Conservation (phyloP, 2,329 filamentous ascomycete species). For the Nigrograna mackinnonii region DNA sequence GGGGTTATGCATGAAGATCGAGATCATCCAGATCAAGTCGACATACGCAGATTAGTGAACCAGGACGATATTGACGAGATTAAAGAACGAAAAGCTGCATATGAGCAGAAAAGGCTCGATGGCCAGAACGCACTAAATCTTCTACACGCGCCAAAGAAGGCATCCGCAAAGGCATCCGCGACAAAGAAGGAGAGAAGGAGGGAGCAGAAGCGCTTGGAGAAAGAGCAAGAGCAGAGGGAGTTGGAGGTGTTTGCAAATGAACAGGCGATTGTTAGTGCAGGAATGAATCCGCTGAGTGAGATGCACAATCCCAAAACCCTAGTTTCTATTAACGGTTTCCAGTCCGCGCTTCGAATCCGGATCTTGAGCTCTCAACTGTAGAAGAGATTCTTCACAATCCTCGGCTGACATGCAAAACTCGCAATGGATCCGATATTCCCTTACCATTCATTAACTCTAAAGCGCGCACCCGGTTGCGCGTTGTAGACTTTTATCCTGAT, state of each 20-base stretch:
- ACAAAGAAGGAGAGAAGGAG: conserved; percentile 44
- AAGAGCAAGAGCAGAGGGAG: conserved; percentile 29
- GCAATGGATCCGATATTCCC: conserved; percentile 43
- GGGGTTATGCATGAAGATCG: conserved; percentile 70
- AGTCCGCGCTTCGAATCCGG: conserved; percentile 54
- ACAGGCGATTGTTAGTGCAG: conserved; percentile 14
- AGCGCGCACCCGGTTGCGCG: conserved; percentile 71
- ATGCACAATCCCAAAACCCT: neutral
- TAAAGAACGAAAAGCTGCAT: conserved; percentile 66
- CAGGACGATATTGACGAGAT: conserved; percentile 57
- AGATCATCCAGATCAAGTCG: conserved; percentile 55
- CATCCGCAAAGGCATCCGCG: conserved; percentile 18
- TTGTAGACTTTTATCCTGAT: conserved; percentile 78
- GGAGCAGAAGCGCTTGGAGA: conserved; percentile 38
- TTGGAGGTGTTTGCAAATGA: conserved; percentile 23
- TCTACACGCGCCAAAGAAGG: conserved; percentile 18
- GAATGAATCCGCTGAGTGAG: conserved; percentile 48
- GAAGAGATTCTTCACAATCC: conserved; percentile 54
- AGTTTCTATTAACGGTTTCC: conserved; percentile 15
- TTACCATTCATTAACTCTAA: conserved; percentile 76
- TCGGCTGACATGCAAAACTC: conserved; percentile 39
- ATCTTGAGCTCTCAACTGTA: conserved; percentile 30
- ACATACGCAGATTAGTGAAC: conserved; percentile 57
- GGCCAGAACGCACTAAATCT: conserved; percentile 2
- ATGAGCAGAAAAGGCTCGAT: conserved; percentile 48